phyloP scores from a whole-genome alignment of 768 basidiomycete genomes.

The Tylopilus subfusipes region DNA sequence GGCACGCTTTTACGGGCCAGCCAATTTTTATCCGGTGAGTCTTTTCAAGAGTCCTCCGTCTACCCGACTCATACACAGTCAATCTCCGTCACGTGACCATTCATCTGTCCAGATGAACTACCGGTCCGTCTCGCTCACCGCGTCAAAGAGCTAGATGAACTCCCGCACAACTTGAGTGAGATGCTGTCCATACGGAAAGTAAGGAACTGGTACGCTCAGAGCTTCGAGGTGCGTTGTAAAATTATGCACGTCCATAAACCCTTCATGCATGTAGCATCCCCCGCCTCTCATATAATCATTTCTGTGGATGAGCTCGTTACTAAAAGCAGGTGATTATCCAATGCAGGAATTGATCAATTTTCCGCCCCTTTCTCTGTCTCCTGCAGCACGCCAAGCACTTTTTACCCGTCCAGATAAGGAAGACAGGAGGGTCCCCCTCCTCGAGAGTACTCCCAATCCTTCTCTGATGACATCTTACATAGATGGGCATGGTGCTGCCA shows the following conservation, averaged over 20 bases:
- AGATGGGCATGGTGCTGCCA: conserved; percentile 32
- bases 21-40: conserved; percentile 78
- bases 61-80: not conserved
- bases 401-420: conserved; percentile 41
- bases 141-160: conserved; percentile 90
- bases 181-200: conserved; percentile 94
- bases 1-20: conserved; percentile 91
- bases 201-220: conserved; percentile 99
- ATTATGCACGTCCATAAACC: not conserved
- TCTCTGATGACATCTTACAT: conserved; percentile 42
- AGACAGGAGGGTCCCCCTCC: conserved; percentile 43
- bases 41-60: not conserved
- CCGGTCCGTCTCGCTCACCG: conserved; percentile 94
- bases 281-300: not conserved
- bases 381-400: conserved; percentile 64
- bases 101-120: conserved; percentile 64
- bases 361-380: conserved; percentile 68
- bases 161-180: conserved; percentile 85
- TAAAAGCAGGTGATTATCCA: not conserved
- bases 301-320: not conserved
- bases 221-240: conserved; percentile 76
- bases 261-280: not conserved
- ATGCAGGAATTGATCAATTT: conserved; percentile 85
- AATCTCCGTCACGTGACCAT: not conserved
- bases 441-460: conserved; percentile 79